These are phyloP conservation scores for Phytomonas sp. DNA, from an alignment of 208 protist species.

Conservation along the genomic window DNA sequence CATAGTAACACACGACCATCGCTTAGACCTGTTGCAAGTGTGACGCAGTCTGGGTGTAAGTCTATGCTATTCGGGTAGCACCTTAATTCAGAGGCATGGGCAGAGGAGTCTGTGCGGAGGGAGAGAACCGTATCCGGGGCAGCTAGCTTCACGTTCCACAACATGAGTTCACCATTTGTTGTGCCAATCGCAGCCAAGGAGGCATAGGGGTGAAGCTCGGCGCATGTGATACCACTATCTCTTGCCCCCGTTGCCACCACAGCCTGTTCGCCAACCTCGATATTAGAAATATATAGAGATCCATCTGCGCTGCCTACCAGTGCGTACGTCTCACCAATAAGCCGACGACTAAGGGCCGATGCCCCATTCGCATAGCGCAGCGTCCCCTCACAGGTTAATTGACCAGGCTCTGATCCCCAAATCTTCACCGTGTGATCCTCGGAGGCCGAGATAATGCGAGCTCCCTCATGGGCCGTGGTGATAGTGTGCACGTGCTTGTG, in stretches of 20 bases:
- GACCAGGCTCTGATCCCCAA: constrained; percentile 66
- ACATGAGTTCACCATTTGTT: constrained; percentile 36
- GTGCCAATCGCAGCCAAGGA: constrained; percentile 46
- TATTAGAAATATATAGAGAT: constrained; percentile 26
- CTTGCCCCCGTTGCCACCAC: constrained; percentile 12
- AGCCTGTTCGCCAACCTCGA: constrained; percentile 26
- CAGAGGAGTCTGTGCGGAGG: constrained; percentile 16
- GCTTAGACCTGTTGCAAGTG: constrained; percentile 73
- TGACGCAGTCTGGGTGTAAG: constrained; percentile 94
- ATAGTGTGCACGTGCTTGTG: constrained; percentile 46
- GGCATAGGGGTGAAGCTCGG: constrained; percentile 61
- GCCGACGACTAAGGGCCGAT: constrained; percentile 21
- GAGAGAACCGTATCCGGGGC: constrained; percentile 65
- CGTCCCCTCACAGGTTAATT: constrained; percentile 29
- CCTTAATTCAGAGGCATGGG: neutral
- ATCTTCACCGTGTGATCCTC: constrained; percentile 98
- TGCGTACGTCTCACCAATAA: constrained; percentile 23
- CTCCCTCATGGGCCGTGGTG: constrained; percentile 5
- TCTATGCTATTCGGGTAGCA: constrained; percentile 26
- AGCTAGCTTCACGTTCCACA: constrained; percentile 90
- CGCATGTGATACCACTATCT: constrained; percentile 20
- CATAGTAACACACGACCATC: constrained; percentile 86
- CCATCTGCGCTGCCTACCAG: constrained; percentile 20
- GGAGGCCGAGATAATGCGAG: constrained; percentile 90
- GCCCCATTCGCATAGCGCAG: constrained; percentile 38